These are phyloP conservation scores for Eucalyptus leucophloia DNA, from an alignment of 345 rosid genomes.

Conservation along the genomic window DNA sequence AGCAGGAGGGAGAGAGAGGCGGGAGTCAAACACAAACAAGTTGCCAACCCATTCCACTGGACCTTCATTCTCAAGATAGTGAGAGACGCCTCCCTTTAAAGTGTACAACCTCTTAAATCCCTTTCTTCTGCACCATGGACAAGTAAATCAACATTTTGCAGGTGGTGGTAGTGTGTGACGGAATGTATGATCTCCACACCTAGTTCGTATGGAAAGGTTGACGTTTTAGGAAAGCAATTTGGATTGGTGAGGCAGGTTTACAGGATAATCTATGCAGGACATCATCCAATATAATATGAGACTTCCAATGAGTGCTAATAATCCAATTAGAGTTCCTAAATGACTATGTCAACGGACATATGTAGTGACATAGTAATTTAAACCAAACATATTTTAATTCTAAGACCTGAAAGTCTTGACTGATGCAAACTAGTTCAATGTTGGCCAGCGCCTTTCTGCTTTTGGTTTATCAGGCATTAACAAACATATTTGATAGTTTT, in stretches of 20 bases:
- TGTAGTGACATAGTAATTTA: background rate
- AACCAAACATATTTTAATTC: background rate
- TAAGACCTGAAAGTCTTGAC: background rate
- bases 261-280: background rate
- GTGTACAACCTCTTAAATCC: slow-evolving; percentile 79
- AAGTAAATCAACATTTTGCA: background rate
- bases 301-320: background rate
- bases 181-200: background rate
- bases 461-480: background rate
- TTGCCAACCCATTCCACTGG: slow-evolving; percentile 72
- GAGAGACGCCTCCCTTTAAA: slow-evolving; percentile 78
- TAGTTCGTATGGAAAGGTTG: background rate
- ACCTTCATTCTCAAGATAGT: slow-evolving; percentile 71
- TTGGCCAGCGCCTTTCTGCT: background rate
- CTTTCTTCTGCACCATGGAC: slow-evolving; percentile 37
- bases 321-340: background rate
- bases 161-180: background rate
- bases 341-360: background rate
- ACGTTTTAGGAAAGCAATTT: background rate
- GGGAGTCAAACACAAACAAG: slow-evolving; percentile 83
- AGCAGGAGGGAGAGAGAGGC: slow-evolving; percentile 79
- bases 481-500: background rate
- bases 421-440: background rate
- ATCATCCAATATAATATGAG: background rate
- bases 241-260: background rate